Evolutionary conservation across 1,284 basidiomycete species (phyloP).

Genomic region (Phenoliferia sp.): DNA sequence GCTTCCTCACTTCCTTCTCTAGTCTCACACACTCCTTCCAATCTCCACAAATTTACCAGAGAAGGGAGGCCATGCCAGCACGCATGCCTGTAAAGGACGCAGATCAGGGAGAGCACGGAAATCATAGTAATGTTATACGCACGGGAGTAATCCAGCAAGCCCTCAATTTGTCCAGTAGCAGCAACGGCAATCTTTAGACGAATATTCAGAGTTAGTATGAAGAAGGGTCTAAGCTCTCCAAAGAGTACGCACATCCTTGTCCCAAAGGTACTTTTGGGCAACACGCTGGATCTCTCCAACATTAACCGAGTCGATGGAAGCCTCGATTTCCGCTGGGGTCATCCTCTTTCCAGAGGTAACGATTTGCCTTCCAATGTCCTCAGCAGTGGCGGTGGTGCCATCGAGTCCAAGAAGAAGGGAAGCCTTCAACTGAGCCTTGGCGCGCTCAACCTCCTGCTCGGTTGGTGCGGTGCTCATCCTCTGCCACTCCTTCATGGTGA

Average conservation of each 20-base stretch:
- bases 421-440: constrained; percentile 97
- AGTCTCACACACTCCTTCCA: background rate
- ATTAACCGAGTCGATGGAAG: constrained; percentile 81
- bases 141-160: constrained; percentile 51
- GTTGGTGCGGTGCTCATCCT: constrained; percentile 87
- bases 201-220: background rate
- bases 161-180: constrained; percentile 79
- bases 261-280: constrained; percentile 95
- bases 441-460: constrained; percentile 84
- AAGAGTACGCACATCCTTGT: constrained; percentile 67
- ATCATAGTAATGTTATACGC: background rate
- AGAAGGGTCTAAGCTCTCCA: constrained; percentile 19
- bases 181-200: constrained; percentile 64
- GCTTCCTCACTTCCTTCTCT: background rate
- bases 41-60: constrained; percentile 36
- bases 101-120: background rate
- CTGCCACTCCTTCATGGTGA: constrained; percentile 94
- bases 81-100: constrained; percentile 24
- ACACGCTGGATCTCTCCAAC: constrained; percentile 88
- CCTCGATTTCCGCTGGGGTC: constrained; percentile 91
- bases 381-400: constrained; percentile 91
- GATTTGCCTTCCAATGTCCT: constrained; percentile 96
- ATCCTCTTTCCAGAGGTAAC: constrained; percentile 84
- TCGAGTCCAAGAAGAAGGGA: constrained; percentile 84
- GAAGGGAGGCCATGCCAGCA: constrained; percentile 41